Evolutionary conservation across 495 filamentous ascomycete genomes (phyloP), one percentile per base, ranked within the genome.

Genomic region (Daldinia vernicosa): DNA sequence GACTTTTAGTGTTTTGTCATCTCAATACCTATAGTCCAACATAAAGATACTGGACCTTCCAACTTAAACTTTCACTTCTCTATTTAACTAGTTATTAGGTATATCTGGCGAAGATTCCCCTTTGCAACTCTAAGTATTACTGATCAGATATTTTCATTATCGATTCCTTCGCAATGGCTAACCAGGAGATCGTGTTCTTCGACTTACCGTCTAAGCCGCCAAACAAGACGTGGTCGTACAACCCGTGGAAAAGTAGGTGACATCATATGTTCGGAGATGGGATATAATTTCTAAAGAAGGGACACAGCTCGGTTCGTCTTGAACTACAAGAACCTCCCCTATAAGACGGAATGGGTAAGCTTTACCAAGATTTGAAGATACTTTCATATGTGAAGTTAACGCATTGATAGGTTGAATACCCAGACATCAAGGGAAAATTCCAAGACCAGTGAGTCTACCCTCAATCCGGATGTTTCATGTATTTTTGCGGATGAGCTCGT

Each of bases 291-390:
- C 50, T 30, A 33, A 67, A 3, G 26, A 6, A 28, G 12, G 40
- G 26, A 26, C 28, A 57, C 52, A 89, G 88, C 86, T 51, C 87
- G 89, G 3, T 67, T 91, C 14, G 45, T 78, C 5, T 79, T 92
- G 39, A 90, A 90, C 78, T 88, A 82, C 80, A 91, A 92, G 74
- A 78, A 79, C 6, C 74, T 91, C n/a, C 80, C 85, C 54, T 90
- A 90, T 78, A 80, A 81, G 63, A 92, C 89, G 4, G 80, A 88
- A 83, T 91, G 87, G 88, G 75, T 87, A 60, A 9, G 66, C 27
- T 32, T 33, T n/a, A 14, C 22, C 26, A 17, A 22, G 8, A 4
- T 6, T 8, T 26, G 12, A 53, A 1, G n/a, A 12, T n/a, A 26
- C n/a, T 43, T 32, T 7, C 33, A 27, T 12, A 12, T 45, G 19